phyloP scores from a whole-genome alignment of 2,329 filamentous ascomycete genomes.

The Exophiala lecanii-corni region DNA sequence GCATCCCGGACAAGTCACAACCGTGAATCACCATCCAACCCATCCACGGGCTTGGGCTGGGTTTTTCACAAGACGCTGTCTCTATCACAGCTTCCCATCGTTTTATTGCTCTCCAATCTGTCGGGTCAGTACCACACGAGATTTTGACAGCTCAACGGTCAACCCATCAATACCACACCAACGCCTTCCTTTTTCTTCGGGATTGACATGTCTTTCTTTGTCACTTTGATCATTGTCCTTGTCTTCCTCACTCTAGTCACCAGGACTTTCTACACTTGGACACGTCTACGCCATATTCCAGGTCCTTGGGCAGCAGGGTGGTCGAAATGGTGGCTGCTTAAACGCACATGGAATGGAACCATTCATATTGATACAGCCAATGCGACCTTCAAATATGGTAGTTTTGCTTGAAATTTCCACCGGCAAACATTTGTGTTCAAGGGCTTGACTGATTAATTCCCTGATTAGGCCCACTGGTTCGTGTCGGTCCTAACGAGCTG shows the following conservation, averaged over 20 bases:
- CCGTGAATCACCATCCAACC: too few relatives aligned
- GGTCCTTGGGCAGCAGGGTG: slow-evolving; percentile 13
- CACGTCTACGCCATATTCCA: slow-evolving; percentile 15
- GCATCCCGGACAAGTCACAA: too few relatives aligned
- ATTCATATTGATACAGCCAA: slow-evolving; percentile 13
- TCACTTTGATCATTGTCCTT: slow-evolving; percentile 2
- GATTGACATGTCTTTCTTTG: background rate
- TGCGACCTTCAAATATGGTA: slow-evolving; percentile 16
- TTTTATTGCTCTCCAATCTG: slow-evolving; percentile 1
- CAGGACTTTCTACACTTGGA: slow-evolving; percentile 10
- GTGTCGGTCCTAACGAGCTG: slow-evolving; percentile 14
- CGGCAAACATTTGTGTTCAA: background rate
- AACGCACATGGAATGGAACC: slow-evolving; percentile 13
- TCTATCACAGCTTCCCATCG: slow-evolving; percentile 1
- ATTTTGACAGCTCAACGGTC: background rate
- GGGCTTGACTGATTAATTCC: background rate
- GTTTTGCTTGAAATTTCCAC: background rate
- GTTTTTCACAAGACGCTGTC: too few relatives aligned
- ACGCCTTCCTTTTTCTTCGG: too few relatives aligned
- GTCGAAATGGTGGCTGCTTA: slow-evolving; percentile 17
- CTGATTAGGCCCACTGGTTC: slow-evolving; percentile 22
- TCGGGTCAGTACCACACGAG: background rate
- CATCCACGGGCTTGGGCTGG: too few relatives aligned
- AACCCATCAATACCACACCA: too few relatives aligned
- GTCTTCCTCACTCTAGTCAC: slow-evolving; percentile 4